Percentiles rank a stretch among this genome's conserved stretches.
Conservation (phyloP, 257 asterid genomes). For the Przewalskia tangutica region DNA sequence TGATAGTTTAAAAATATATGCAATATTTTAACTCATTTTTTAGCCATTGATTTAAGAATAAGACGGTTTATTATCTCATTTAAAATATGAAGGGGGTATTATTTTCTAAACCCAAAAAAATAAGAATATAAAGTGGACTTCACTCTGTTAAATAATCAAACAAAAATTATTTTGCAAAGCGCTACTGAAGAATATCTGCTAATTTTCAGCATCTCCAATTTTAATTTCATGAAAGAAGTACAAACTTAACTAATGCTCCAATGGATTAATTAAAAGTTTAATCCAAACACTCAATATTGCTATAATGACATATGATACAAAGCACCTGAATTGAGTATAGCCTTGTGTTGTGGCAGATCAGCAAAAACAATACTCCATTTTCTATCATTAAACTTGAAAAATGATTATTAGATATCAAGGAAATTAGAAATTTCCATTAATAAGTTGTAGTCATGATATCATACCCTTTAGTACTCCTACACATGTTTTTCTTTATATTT, state of each 20-base stretch:
- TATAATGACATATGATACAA: neutral
- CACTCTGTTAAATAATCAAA: too few species aligned
- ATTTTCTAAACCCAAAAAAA: too few species aligned
- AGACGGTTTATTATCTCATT: too few species aligned
- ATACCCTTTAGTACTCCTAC: neutral
- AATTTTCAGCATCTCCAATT: neutral
- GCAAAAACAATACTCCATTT: constrained; percentile 3
- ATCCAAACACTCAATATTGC: neutral
- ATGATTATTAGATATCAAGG: neutral
- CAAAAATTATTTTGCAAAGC: too few species aligned
- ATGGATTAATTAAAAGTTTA: neutral
- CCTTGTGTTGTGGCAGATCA: constrained; percentile 1
- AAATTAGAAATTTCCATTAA: constrained; percentile 1
- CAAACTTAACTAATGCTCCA: neutral
- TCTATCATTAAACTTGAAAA: neutral
- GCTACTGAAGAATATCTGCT: too few species aligned
- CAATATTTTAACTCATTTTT: too few species aligned
- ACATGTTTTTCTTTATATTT: neutral
- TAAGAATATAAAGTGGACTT: too few species aligned
- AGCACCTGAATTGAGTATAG: constrained; percentile 4
- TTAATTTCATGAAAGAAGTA: neutral
- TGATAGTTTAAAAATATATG: too few species aligned
- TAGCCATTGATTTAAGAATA: too few species aligned
- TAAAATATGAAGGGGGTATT: too few species aligned
- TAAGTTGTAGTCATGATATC: constrained; percentile 10